Evolutionary conservation across 768 basidiomycete species (phyloP), one percentile per base, ranked within the genome.

Genomic region (Nidularia pulvinata): DNA sequence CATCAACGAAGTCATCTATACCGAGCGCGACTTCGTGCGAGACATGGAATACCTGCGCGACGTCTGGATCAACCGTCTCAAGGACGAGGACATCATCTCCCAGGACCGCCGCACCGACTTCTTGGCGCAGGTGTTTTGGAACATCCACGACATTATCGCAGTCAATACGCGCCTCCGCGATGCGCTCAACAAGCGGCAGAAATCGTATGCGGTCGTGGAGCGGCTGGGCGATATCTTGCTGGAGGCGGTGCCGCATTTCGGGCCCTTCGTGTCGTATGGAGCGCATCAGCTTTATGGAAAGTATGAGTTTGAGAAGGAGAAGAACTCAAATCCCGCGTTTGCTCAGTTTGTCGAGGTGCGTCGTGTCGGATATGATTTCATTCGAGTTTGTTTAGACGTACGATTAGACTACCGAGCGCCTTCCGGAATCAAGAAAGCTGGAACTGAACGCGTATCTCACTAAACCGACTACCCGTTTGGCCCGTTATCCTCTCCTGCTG

Each of bases 221-320:
- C 78, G 84, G 51, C 89, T 99, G 52, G 93, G 93, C 0, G 97
- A 99, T 70, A 85, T 98, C 54, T 80, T 98, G 25, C 72, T 93
- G 45, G 95, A 98, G 33, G 74, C 81, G 19, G 91, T 95, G 1
- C 91, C 92, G 1, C 81, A 89, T 64, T 97, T 99, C 61, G 83
- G 77, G 7, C 97, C 97, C 1, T 99, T 98, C 63, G 95, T 98
- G 47, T 85, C 84, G 34, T 99, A 98, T 63, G 97, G 96, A 44
- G 87, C 94, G 7, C 96, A 98, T 65, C 97, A 99, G 69, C 75
- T 98, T 53, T 98, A 96, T 65, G 97, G 97, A 11, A 99, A 98
- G 71, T 98, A 93, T 67, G 95, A 98, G 72, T 98, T 99, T 68
- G 97, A 99, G 77, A 96, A 93, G 79, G 97, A 98, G 79, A 98